A percentile compares a stretch with the other conserved stretches of the same genome.
These are phyloP conservation scores for Pichia gijzeniarum DNA, from an alignment of 805 yeast genomes.

Conservation along the genomic window DNA sequence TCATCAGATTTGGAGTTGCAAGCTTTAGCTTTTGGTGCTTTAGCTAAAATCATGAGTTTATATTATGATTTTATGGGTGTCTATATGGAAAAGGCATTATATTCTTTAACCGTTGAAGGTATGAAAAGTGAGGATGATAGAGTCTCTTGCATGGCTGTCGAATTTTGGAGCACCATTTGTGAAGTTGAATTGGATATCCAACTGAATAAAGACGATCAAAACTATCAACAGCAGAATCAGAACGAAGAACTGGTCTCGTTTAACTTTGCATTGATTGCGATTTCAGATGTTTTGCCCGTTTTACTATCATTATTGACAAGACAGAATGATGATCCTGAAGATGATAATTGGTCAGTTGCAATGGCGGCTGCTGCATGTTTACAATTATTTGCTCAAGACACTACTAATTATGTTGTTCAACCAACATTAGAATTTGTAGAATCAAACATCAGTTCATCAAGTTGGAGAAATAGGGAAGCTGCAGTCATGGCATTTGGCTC, in stretches of 20 bases:
- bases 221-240: conserved; percentile 9
- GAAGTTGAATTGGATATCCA: conserved; percentile 89
- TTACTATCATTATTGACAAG: conserved; percentile 70
- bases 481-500: conserved; percentile 99
- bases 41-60: conserved; percentile 83
- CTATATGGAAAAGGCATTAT: conserved; percentile 96
- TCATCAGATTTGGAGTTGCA: conserved; percentile 75
- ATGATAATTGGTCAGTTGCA: conserved; percentile 95
- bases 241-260: conserved; percentile 47
- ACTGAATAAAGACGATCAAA: conserved; percentile 52
- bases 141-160: conserved; percentile 97
- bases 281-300: conserved; percentile 82
- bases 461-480: conserved; percentile 92
- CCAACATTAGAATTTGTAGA: conserved; percentile 84
- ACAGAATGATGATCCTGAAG: conserved; percentile 90
- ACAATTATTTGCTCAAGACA: conserved; percentile 86
- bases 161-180: conserved; percentile 99
- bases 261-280: conserved; percentile 81
- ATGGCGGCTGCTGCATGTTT: conserved; percentile 99
- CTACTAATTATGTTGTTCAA: conserved; percentile 79
- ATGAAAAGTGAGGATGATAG: conserved; percentile 79
- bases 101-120: conserved; percentile 82
- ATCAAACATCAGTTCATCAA: conserved; percentile 48
- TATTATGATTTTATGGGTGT: conserved; percentile 87
- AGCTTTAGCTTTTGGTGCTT: conserved; percentile 92